phyloP scores from a whole-genome alignment of 73 alveolate species.

The Paraurostyla sp. region DNA sequence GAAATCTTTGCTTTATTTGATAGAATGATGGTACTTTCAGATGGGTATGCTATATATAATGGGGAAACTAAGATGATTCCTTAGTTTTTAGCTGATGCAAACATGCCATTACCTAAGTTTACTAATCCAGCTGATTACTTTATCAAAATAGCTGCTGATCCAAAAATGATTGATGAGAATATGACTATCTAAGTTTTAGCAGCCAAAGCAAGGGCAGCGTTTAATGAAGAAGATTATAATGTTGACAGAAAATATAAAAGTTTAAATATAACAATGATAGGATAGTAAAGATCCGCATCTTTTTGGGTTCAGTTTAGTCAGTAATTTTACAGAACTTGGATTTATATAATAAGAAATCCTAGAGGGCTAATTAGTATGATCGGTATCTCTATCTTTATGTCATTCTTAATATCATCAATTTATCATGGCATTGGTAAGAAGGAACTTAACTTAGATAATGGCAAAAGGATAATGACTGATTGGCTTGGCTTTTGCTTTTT shows the following conservation, averaged over 20 bases:
- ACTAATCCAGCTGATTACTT: slow-evolving; percentile 48
- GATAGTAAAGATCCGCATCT: slow-evolving; percentile 14
- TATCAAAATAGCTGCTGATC: slow-evolving; percentile 34
- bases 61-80: slow-evolving; percentile 65
- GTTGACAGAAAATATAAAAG: neutral
- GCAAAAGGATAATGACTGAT: neutral
- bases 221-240: neutral
- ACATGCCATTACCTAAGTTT: slow-evolving; percentile 27
- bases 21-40: slow-evolving; percentile 60
- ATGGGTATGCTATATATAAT: slow-evolving; percentile 74
- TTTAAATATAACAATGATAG: slow-evolving; percentile 38
- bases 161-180: neutral
- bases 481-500: slow-evolving; percentile 51
- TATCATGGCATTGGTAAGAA: slow-evolving; percentile 17
- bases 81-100: slow-evolving; percentile 6
- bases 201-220: neutral
- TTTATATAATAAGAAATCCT: slow-evolving; percentile 7
- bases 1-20: slow-evolving; percentile 63
- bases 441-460: neutral
- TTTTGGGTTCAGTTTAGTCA: neutral
- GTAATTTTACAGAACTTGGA: neutral
- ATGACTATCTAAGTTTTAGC: neutral
- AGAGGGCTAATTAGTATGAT: slow-evolving; percentile 1
- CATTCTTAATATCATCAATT: neutral
- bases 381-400: neutral